Conservation (phyloP, 257 asterid species). For the Solanum tacnaense region DNA sequence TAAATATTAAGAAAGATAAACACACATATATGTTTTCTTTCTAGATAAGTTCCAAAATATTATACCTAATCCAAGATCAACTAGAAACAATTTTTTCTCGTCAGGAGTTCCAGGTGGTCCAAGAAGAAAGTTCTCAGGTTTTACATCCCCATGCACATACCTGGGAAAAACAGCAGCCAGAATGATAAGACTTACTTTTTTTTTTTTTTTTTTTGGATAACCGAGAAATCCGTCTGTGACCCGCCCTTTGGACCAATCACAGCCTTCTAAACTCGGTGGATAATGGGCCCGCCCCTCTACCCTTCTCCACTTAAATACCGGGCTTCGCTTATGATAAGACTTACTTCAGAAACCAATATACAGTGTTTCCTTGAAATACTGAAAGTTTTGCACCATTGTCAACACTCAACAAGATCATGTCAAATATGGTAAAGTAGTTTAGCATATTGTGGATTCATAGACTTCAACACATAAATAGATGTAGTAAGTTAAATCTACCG, state of each 20-base stretch:
- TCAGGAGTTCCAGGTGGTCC: conserved; percentile 73
- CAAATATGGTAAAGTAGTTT: not conserved
- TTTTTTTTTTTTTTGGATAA: too few relatives aligned
- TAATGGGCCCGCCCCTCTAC: too few relatives aligned
- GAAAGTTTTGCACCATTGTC: not conserved
- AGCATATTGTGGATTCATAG: not conserved
- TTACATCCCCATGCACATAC: conserved; percentile 88
- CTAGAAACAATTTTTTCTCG: conserved; percentile 68
- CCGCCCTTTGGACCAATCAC: too few relatives aligned
- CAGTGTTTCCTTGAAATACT: not conserved
- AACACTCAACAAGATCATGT: not conserved
- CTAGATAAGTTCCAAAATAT: not conserved
- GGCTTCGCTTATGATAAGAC: not conserved
- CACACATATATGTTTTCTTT: not conserved
- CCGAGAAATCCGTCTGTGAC: too few relatives aligned
- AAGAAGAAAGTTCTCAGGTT: conserved; percentile 93
- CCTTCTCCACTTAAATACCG: too few relatives aligned
- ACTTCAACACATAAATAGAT: not conserved
- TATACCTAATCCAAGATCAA: conserved; percentile 86
- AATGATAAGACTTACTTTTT: not conserved
- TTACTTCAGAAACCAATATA: not conserved
- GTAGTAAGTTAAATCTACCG: not conserved
- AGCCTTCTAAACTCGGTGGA: too few relatives aligned
- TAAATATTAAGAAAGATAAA: not conserved
- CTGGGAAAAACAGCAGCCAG: conserved; percentile 22